phyloP scores from a whole-genome alignment of 208 protist species.

The Trypanosoma caninum region DNA sequence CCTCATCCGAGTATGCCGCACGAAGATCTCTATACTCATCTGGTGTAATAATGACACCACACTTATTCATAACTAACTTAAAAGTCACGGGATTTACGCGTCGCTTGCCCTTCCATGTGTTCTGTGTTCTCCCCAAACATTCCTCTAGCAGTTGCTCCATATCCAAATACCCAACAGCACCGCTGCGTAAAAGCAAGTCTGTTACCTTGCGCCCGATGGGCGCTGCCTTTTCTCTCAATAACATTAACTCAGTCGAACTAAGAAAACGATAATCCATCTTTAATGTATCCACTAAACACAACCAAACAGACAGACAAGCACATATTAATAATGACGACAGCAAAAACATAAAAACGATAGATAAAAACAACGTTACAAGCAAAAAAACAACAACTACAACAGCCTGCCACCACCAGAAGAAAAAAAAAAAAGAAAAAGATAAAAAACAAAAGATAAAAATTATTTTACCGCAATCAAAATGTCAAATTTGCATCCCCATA shows the following conservation, averaged over 20 bases:
- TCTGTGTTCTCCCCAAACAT: slow-evolving; percentile 29
- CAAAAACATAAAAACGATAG: not conserved
- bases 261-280: slow-evolving; percentile 27
- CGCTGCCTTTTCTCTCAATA: slow-evolving; percentile 52
- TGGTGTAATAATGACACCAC: slow-evolving; percentile 55
- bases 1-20: slow-evolving; percentile 66
- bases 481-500: too few species aligned
- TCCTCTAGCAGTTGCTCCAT: slow-evolving; percentile 32
- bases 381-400: slow-evolving; percentile 20
- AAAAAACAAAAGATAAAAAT: slow-evolving; percentile 18
- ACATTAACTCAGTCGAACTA: slow-evolving; percentile 38
- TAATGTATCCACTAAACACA: too few species aligned
- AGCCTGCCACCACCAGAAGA: too few species aligned
- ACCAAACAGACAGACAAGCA: too few species aligned
- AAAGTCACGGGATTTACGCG: slow-evolving; percentile 72
- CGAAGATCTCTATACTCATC: slow-evolving; percentile 49
- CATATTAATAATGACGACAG: not conserved
- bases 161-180: slow-evolving; percentile 49
- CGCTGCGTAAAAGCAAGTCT: slow-evolving; percentile 66
- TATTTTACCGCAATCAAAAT: too few species aligned
- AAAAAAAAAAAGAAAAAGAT: not conserved
- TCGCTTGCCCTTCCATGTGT: slow-evolving; percentile 14
- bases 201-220: slow-evolving; percentile 43
- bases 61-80: slow-evolving; percentile 46
- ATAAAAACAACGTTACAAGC: slow-evolving; percentile 15